Evolutionary conservation across 768 basidiomycete species (phyloP).

Genomic region (Kwoniella europaea): DNA sequence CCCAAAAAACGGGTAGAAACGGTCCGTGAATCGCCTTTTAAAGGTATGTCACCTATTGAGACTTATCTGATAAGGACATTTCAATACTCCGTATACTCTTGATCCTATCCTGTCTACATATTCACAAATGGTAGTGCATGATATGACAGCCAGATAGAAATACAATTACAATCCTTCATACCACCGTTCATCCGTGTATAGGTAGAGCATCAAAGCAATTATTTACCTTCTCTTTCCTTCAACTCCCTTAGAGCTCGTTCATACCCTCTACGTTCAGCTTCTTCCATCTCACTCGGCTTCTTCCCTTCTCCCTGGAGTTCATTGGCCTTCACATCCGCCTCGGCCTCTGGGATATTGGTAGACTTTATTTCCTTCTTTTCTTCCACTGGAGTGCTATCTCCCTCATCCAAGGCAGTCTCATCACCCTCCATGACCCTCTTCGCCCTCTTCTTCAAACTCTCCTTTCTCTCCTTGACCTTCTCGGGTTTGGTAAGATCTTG

Average conservation of each 20-base stretch:
- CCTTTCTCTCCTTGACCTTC: conserved; percentile 22
- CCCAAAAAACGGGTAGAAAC: too few species aligned
- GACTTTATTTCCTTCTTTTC: conserved; percentile 14
- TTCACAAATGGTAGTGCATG: too few species aligned
- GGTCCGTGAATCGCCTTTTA: too few species aligned
- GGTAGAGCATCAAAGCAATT: conserved; percentile 28
- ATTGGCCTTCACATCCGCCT: conserved; percentile 2
- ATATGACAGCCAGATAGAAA: too few species aligned
- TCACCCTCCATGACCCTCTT: conserved; percentile 30
- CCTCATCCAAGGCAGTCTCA: conserved; percentile 25
- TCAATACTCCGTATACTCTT: too few species aligned
- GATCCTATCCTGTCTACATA: too few species aligned
- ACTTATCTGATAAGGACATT: too few species aligned
- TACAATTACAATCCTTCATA: too few species aligned
- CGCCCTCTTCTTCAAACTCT: conserved; percentile 20
- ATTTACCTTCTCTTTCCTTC: conserved; percentile 56
- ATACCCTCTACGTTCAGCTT: conserved; percentile 43
- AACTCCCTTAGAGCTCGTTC: conserved; percentile 39
- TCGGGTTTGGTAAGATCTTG: conserved; percentile 13
- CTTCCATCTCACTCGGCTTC: conserved; percentile 23
- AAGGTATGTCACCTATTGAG: too few species aligned
- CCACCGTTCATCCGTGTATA: too few species aligned
- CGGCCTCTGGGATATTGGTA: not conserved
- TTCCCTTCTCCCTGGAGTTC: not conserved
- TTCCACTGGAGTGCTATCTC: not conserved